Evolutionary conservation across 202 grass and related monocot species (phyloP), one percentile per base, ranked within the genome.

Genomic region (Tripidium arundinaceum): DNA sequence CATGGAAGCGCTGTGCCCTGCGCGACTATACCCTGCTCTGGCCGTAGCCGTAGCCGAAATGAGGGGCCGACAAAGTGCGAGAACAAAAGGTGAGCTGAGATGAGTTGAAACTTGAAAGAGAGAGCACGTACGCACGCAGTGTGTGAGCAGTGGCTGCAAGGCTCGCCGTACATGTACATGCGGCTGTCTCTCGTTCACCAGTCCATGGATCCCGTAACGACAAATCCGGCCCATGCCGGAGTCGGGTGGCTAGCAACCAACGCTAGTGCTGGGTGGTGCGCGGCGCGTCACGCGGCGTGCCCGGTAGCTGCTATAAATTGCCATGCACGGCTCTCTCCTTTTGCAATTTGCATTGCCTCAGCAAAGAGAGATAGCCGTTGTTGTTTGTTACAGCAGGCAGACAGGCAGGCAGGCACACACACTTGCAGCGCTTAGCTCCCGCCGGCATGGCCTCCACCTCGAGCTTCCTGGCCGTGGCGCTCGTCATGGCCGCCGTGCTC

Each of bases 401-500:
- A n/a, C n/a, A n/a, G n/a, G n/a, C n/a, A n/a, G n/a, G n/a, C n/a
- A n/a, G n/a, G n/a, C n/a, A n/a, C n/a, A n/a, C n/a, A n/a, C n/a
- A n/a, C n/a, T 33, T 3, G 31, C 31, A 33, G 31, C 31, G 2
- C 31, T 33, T 33, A 33, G 31, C 31, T 3, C 31, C 31, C 3
- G 31, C 31, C 41, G 26, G 11, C 50, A 91, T 91, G 90, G 79
- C 70, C 42, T 86, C 90, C 71, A 25, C 36, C 14, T 58, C 69
- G 36, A 65, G 70, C 68, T 68, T 81, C 72, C 2, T 79, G 8
- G 22, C 72, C 34, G 12, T 79, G 65, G 58, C 12, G 29, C 62
- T 92, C 52, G 79, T 21, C 80, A 60, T 62, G 65, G 47, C 67
- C 47, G 77, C 66, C 50, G 10, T 92, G 16, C 43, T 64, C 21